Evolutionary conservation across 805 yeast species (phyloP), one percentile per base, ranked within the genome.

Genomic region (Ogataea parapolymorpha): DNA sequence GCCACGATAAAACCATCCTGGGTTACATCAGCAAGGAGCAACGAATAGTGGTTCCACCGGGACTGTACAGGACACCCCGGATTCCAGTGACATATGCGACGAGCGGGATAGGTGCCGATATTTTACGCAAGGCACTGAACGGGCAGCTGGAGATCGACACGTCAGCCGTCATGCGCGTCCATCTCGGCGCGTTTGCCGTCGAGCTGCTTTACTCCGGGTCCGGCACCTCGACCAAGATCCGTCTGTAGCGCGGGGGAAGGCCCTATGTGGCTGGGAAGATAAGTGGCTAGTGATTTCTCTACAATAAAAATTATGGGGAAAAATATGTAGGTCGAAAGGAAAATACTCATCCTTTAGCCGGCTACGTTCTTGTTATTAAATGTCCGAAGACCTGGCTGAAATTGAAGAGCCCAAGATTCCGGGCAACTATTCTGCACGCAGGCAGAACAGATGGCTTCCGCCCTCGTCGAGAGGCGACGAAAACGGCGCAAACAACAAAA

Each of bases 381-480:
- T 41, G 42, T 23, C 37, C 12, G 32, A 41, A 17, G 49, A 45
- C 23, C 26, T 20, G 9, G 60, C 66, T 26, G 61, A 53, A 20
- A 64, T 71, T 9, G 73, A 70, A 37, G 68, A 71, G 14, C 75
- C 75, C 3, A 63, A 59, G 39, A 45, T 63, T 4, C 67, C 71
- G 2, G 80, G 80, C 0, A 77, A 77, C 52, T 73, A 77, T 48
- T 73, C 77, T 45, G 82, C 81, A 1, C 67, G 82, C 49, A 75
- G 71, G 11, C 69, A 68, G 32, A 68, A 70, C 44, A 62, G 81
- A 39, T 77, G 82, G 82, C 60, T 64, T 13, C 50, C 65, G 3
- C 41, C 48, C 4, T 18, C 44, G 8, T 25, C 16, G 2, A 41
- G 45, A 8, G 37, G 42, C 4, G 32, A 35, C 9, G 38, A 36